Evolutionary conservation across 495 filamentous ascomycete species (phyloP).

Genomic region (Penicillium arizonense): DNA sequence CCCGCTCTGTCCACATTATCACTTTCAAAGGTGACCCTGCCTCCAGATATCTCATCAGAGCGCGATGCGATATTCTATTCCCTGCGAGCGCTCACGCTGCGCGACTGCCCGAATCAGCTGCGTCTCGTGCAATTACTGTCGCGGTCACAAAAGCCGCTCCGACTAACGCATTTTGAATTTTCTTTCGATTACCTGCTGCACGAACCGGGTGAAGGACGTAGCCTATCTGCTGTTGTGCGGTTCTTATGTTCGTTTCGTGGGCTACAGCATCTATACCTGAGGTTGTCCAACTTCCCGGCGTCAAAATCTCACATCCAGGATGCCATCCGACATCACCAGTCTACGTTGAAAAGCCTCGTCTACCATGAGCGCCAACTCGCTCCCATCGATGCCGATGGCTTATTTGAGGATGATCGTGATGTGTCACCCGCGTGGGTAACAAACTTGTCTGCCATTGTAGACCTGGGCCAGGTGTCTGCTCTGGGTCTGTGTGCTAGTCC

Average conservation of each 20-base stretch:
- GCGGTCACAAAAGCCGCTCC: not conserved
- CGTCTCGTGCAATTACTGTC: not conserved
- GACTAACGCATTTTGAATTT: not conserved
- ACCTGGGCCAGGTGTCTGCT: not conserved
- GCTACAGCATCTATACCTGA: constrained; percentile 2
- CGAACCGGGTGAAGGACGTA: not conserved
- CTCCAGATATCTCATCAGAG: not conserved
- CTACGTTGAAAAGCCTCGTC: constrained; percentile 6
- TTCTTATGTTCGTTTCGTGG: not conserved
- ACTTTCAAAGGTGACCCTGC: not conserved
- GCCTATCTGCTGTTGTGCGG: not conserved
- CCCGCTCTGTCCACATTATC: not conserved
- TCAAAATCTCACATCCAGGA: not conserved
- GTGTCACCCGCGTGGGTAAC: not conserved
- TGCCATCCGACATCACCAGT: not conserved
- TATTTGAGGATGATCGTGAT: constrained; percentile 6
- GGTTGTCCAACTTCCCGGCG: constrained; percentile 2
- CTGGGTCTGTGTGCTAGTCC: constrained; percentile 2
- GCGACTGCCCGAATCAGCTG: not conserved
- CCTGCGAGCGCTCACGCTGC: not conserved
- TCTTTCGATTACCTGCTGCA: not conserved
- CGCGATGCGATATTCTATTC: not conserved
- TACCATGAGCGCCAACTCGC: constrained; percentile 8
- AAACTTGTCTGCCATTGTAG: not conserved
- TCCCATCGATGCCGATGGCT: constrained; percentile 2